These are phyloP conservation scores for Psophocarpus tetragonolobus DNA, from an alignment of 306 rosid genomes.

Conservation along the genomic window DNA sequence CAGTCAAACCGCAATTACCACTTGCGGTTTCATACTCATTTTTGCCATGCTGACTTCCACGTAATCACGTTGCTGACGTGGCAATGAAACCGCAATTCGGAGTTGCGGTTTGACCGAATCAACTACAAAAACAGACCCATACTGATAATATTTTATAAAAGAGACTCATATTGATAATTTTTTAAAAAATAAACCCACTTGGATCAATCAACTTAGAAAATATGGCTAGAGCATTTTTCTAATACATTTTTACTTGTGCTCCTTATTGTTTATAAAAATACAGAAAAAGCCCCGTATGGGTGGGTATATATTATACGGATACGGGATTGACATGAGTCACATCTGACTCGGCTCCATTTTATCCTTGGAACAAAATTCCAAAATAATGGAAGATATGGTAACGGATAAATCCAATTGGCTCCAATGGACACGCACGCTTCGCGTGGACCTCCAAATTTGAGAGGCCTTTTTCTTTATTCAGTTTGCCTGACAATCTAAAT, in stretches of 20 bases:
- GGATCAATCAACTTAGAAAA: too few relatives aligned
- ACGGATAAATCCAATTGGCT: neutral
- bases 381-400: neutral
- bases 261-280: neutral
- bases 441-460: neutral
- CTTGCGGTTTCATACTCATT: too few relatives aligned
- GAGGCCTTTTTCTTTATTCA: neutral
- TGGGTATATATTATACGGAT: neutral
- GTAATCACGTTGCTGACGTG: too few relatives aligned
- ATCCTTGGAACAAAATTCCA: constrained; percentile 27
- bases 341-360: constrained; percentile 30
- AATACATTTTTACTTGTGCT: neutral
- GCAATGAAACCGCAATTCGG: too few relatives aligned
- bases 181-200: too few relatives aligned
- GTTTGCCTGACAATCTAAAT: neutral
- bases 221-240: too few relatives aligned
- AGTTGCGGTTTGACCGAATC: too few relatives aligned
- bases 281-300: neutral
- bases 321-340: constrained; percentile 25
- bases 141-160: too few relatives aligned
- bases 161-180: too few relatives aligned
- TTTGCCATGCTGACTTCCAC: too few relatives aligned
- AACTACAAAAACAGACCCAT: too few relatives aligned
- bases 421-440: constrained; percentile 2
- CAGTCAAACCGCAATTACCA: too few relatives aligned